These are phyloP conservation scores for Aspergillus chevalieri DNA, from an alignment of 2,329 filamentous ascomycete species.

Conservation along the genomic window DNA sequence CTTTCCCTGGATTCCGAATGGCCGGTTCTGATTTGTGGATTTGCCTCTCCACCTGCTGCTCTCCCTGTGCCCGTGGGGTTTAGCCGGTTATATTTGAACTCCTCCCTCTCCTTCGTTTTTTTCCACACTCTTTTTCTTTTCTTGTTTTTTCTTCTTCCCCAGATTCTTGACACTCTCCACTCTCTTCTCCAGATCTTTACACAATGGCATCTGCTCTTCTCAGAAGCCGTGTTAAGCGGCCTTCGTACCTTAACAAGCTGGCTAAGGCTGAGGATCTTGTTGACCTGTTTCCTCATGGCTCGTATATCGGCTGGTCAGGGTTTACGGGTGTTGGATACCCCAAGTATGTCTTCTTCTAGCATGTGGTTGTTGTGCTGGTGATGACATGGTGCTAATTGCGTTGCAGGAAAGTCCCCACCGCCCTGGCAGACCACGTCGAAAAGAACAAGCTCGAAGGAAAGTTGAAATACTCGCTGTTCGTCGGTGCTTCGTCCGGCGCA, in stretches of 20 bases:
- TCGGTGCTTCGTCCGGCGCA: conserved; percentile 80
- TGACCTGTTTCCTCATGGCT: conserved; percentile 71
- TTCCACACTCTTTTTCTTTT: neutral
- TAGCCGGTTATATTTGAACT: conserved; percentile 13
- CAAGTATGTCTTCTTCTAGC: conserved; percentile 53
- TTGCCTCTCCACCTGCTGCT: conserved; percentile 10
- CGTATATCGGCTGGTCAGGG: conserved; percentile 87
- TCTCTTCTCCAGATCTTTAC: conserved; percentile 1
- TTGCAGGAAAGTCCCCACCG: conserved; percentile 70
- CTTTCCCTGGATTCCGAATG: too few relatives aligned
- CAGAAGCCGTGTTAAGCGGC: conserved; percentile 67
- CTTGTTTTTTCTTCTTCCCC: conserved; percentile 4
- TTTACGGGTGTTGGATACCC: conserved; percentile 89
- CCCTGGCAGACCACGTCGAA: conserved; percentile 82
- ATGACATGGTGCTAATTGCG: neutral
- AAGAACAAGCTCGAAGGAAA: conserved; percentile 77
- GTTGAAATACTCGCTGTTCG: conserved; percentile 80
- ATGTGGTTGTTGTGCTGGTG: conserved; percentile 1
- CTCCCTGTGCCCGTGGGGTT: conserved; percentile 5
- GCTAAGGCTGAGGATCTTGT: conserved; percentile 73
- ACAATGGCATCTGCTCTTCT: conserved; percentile 65
- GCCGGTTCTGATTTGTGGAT: too few relatives aligned
- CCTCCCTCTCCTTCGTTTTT: conserved; percentile 5
- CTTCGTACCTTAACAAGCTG: conserved; percentile 74
- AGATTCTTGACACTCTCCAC: conserved; percentile 7